Evolutionary conservation across 1,284 basidiomycete genomes (phyloP), one percentile per base, ranked within the genome.

Genomic region (Tilletia caries): DNA sequence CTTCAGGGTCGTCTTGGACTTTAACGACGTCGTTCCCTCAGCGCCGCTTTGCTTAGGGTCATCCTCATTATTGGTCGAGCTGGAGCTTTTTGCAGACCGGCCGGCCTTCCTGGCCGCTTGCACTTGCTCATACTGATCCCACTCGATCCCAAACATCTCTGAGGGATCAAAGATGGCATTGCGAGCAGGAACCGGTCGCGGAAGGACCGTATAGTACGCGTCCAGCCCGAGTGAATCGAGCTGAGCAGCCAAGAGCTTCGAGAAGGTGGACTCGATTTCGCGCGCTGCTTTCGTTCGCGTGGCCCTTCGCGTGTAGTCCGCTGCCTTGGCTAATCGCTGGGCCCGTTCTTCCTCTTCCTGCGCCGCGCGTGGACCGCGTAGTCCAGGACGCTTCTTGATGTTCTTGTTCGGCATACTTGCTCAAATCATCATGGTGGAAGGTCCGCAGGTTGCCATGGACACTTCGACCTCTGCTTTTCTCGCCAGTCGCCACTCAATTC

Each of bases 181-280:
- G 32, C 69, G 27, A 4, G 67, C 54, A 0, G 70, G 71, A 12
- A 78, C 68, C 2, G 77, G 77, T 3, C 77, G 67, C 2, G 32
- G 25, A 0, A 78, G 70, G n/a, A 66, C 60, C 2, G 73, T 71
- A 37, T 78, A 78, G 10, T 72, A 70, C 0, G 77, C 74, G 0
- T 76, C 64, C 25, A 78, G 73, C 67, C 71, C 74, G 69, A 78
- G 73, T 6, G 75, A 68, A 50, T 77, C 75, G 29, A 78, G 70
- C 34, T 73, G 72, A 6, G 73, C 71, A 18, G 75, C 70, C 1
- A 68, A 72, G 13, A 78, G 73, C 52, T 77, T 77, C 43, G 77
- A 69, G 62, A 78, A 78, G 37, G 72, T 71, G 0, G 77, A 78
- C 50, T 78, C 77, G 8, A 72, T 75, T 1, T 62, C 58, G 3